Conservation (phyloP, 2,329 filamentous ascomycete genomes). For the Colletotrichum chrysophilum region DNA sequence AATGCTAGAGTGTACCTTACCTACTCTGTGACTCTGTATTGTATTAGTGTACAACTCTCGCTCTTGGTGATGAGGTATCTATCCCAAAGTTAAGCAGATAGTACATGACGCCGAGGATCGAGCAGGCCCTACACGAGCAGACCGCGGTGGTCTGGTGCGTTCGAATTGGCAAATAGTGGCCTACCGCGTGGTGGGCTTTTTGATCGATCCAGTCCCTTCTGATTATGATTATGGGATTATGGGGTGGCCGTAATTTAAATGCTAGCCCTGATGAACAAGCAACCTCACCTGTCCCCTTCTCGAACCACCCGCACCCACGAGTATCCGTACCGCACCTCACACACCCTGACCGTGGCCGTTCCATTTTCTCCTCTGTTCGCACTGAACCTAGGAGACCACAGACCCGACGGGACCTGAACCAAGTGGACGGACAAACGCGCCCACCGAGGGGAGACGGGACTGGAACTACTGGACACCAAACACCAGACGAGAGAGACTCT, state of each 20-base stretch:
- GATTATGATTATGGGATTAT: slow-evolving; percentile 17
- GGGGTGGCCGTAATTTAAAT: slow-evolving; percentile 22
- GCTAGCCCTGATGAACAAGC: slow-evolving; percentile 16
- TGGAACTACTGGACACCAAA: neutral
- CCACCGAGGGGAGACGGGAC: neutral
- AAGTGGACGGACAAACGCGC: neutral
- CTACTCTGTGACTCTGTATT: neutral
- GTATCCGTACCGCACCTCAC: neutral
- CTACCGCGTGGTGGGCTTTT: slow-evolving; percentile 6
- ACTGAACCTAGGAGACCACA: neutral
- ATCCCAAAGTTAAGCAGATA: neutral
- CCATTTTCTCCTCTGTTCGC: neutral
- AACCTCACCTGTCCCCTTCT: slow-evolving; percentile 18
- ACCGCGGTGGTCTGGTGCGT: neutral
- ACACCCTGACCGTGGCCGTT: neutral
- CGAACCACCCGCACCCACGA: slow-evolving; percentile 5
- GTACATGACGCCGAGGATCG: neutral
- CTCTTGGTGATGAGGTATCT: neutral
- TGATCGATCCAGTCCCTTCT: slow-evolving; percentile 11
- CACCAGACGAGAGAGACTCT: slow-evolving; percentile 5
- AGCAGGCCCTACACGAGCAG: neutral
- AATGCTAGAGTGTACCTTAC: neutral
- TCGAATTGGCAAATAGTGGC: slow-evolving; percentile 3
- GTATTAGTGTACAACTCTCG: neutral
- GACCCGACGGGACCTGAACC: neutral